These are phyloP conservation scores for Solanum habrochaites DNA, from an alignment of 257 asterid genomes.

Conservation along the genomic window DNA sequence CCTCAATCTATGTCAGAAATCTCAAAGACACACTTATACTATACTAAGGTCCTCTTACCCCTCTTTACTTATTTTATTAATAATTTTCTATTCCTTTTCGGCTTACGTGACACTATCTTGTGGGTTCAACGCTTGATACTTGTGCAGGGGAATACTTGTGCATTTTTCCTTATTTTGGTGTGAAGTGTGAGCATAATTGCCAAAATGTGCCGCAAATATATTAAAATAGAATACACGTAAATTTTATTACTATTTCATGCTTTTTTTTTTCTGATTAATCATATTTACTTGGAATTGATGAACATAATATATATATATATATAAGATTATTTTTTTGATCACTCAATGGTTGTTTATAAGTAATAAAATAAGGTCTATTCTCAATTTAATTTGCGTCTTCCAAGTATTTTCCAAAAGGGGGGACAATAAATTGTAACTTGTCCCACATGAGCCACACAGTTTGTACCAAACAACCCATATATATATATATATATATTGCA, in stretches of 20 bases:
- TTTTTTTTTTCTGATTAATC: neutral
- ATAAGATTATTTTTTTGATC: no score
- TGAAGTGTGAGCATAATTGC: neutral
- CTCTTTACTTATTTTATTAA: no score
- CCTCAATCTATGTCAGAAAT: no score
- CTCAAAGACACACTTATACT: no score
- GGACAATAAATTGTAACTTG: neutral
- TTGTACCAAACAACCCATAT: neutral
- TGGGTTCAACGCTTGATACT: no score
- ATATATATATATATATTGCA: neutral
- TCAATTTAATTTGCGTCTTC: neutral
- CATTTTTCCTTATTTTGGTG: neutral
- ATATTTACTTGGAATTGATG: neutral
- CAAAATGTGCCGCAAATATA: neutral
- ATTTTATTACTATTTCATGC: fast-evolving
- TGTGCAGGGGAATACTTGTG: no score
- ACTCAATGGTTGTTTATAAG: neutral
- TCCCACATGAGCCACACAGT: neutral
- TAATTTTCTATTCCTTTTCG: no score
- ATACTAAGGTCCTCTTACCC: no score
- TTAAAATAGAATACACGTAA: fast-evolving
- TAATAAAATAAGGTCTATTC: neutral
- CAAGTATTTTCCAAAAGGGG: neutral
- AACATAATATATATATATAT: neutral
- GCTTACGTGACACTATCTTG: no score